Base-by-base conservation (phyloP, 805 yeast genomes). In the Saccharomycopsis fermentans region DNA sequence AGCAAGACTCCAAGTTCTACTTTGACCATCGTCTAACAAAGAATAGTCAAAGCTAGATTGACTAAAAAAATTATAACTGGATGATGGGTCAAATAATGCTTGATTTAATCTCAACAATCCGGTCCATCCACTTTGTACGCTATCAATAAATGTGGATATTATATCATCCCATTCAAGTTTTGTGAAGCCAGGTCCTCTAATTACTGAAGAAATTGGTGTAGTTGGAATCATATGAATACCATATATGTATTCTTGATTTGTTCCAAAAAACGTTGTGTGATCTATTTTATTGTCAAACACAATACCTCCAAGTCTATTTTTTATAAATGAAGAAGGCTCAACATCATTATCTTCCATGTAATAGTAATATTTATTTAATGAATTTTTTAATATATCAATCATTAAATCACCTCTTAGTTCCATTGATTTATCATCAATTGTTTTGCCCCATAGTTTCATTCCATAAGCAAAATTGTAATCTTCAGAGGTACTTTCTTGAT, bases 171-270 rank as follows among this genome's bases (percentile, higher is more conserved):
- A 84, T 69, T 84, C 90, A 65, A 84, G 81, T 61, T 71, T 65
- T 2, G 79, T 85, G 70, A 82, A 86, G 2, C 67, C 67, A 3
- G 79, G 76, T 1, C 73, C 68, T 65, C 90, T 73, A 12, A 85
- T 74, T 63, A 77, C 81, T 0, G 86, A 79, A 3, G 87, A 82
- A 8, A 82, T 72, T 2, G 89, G 83, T 0, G 87, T 83, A n/a
- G 84, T 77, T 19, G 91, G 91, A 43, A 86, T 67, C 90, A 86
- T 86, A 68, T 86, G 90, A 60, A 86, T 86, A 2, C 92, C 92
- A 64, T 85, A 88, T 55, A 83, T 84, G 64, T 81, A 86, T 69
- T 84, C 83, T 51, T 73, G 70, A 58, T 79, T 72, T 59, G 73
- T 66, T 3, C 90, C 90, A 67, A 86, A 86, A 65, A 79, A 86